These are phyloP conservation scores for Clavispora phyllophila DNA, from an alignment of 805 yeast genomes.

Conservation along the genomic window DNA sequence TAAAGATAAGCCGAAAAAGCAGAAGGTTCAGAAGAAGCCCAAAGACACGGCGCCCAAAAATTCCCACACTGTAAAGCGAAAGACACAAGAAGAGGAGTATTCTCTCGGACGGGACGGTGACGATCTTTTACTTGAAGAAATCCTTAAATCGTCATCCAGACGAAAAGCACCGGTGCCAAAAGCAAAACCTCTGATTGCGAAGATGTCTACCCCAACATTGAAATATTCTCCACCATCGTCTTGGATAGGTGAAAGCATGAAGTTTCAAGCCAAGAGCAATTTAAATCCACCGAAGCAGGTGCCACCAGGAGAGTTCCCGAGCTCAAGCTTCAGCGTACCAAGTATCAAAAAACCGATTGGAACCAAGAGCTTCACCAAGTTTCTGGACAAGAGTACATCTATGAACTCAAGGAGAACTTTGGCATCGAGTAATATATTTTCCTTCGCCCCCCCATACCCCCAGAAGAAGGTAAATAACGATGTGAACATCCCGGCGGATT, in stretches of 20 bases:
- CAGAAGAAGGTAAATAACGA: neutral
- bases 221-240: neutral
- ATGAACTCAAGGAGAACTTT: neutral
- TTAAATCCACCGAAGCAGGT: neutral
- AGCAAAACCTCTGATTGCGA: neutral
- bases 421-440: neutral
- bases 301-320: neutral
- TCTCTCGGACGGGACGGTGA: constrained; percentile 7
- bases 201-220: neutral
- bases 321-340: neutral
- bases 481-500: constrained; percentile 3
- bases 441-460: neutral
- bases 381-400: neutral
- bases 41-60: neutral
- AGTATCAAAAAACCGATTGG: neutral
- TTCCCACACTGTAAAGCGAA: neutral
- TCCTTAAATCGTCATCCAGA: neutral
- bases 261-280: neutral
- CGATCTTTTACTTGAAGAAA: constrained; percentile 4
- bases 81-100: constrained; percentile 1
- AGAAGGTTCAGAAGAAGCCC: neutral
- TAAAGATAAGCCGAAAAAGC: neutral
- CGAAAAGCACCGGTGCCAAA: neutral
- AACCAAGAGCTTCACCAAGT: neutral
- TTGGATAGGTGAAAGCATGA: neutral